Conservation (phyloP, 306 rosid species). For the Quercus dentata region DNA sequence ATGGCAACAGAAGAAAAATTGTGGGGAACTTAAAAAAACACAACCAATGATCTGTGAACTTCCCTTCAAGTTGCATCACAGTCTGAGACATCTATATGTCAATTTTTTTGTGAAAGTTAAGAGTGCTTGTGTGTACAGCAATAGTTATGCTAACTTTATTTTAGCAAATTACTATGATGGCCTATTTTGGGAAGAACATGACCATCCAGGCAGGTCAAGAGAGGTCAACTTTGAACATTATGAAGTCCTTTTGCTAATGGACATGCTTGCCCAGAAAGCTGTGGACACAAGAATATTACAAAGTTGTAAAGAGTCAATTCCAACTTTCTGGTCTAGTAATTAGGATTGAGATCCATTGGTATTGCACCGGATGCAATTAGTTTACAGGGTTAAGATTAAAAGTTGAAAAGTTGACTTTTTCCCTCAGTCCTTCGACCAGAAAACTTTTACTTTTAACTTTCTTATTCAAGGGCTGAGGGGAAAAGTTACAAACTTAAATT, state of each 20-base stretch:
- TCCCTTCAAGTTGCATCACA: neutral
- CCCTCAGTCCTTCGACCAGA: too few relatives aligned
- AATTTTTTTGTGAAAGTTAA: neutral
- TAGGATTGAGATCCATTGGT: neutral
- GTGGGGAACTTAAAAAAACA: neutral
- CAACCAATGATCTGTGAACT: neutral
- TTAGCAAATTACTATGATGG: neutral
- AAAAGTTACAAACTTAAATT: too few relatives aligned
- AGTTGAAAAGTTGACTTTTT: too few relatives aligned
- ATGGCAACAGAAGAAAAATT: neutral
- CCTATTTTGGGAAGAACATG: neutral
- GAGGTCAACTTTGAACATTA: constrained; percentile 4
- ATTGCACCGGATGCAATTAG: too few relatives aligned
- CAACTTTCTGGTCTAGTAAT: neutral
- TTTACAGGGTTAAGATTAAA: too few relatives aligned
- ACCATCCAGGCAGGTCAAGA: neutral
- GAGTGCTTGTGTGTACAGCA: neutral
- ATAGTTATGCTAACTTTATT: neutral
- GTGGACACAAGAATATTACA: neutral
- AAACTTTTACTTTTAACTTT: too few relatives aligned
- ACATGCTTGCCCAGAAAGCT: neutral
- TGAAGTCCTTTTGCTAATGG: neutral
- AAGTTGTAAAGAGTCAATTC: neutral
- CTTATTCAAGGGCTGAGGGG: too few relatives aligned
- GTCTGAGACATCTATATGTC: neutral